Evolutionary conservation across 495 filamentous ascomycete species (phyloP).

Genomic region (Neurospora terricola): DNA sequence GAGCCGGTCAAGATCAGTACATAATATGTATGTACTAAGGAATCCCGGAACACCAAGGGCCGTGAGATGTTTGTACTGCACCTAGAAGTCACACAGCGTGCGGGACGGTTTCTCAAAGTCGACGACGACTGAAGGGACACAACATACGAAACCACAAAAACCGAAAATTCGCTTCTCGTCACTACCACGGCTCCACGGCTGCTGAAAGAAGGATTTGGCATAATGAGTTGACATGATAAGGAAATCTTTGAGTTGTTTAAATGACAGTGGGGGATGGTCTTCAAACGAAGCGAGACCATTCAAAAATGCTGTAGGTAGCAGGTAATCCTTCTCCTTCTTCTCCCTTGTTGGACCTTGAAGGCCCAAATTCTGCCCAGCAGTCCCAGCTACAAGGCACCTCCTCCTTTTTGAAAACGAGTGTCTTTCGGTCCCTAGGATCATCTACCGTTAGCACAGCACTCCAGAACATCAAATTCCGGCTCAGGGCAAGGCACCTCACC

Average conservation of each 20-base stretch:
- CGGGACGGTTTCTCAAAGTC: not conserved
- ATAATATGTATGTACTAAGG: not conserved
- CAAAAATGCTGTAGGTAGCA: not conserved
- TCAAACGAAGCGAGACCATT: not conserved
- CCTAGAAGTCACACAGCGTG: not conserved
- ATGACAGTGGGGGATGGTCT: not conserved
- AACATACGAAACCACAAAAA: not conserved
- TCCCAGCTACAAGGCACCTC: not conserved
- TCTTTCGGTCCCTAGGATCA: not conserved
- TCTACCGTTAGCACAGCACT: not conserved
- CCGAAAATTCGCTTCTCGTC: not conserved
- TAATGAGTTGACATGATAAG: not conserved
- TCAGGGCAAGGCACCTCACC: not conserved
- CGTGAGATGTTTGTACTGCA: not conserved
- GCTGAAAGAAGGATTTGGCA: not conserved
- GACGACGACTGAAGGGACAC: not conserved
- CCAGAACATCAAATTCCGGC: no score
- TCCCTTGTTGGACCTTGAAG: not conserved
- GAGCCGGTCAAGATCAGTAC: not conserved
- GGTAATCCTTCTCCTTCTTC: not conserved
- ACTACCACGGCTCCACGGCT: no score
- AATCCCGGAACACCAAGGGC: not conserved
- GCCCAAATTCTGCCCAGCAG: not conserved
- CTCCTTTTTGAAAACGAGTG: not conserved
- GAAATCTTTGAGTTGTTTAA: not conserved